Evolutionary conservation across 345 rosid species (phyloP).

Genomic region (Lepidium didymum): DNA sequence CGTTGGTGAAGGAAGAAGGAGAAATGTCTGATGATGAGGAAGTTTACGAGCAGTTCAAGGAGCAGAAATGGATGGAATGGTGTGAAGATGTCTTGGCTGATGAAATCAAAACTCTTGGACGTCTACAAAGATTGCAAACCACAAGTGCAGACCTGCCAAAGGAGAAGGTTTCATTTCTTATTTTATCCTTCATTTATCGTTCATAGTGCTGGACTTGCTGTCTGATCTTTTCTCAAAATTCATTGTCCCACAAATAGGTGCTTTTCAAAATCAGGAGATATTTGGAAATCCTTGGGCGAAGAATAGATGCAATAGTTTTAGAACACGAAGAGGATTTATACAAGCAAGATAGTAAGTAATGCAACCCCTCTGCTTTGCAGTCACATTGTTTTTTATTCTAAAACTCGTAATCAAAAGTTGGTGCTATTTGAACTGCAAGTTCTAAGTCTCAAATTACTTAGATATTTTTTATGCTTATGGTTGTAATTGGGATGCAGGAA

Average conservation of each 20-base stretch:
- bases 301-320: constrained; percentile 73
- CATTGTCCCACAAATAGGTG: constrained; percentile 42
- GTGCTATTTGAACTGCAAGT: neutral
- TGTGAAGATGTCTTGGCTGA: constrained; percentile 88
- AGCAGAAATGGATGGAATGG: constrained; percentile 99
- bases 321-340: constrained; percentile 60
- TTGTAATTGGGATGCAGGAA: constrained; percentile 47
- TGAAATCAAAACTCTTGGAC: constrained; percentile 74
- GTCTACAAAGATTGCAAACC: constrained; percentile 79
- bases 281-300: constrained; percentile 80
- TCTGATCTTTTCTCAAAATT: neutral
- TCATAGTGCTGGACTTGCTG: neutral
- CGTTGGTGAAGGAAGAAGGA: constrained; percentile 90
- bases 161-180: constrained; percentile 49
- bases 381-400: neutral
- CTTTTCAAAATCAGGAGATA: constrained; percentile 89
- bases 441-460: neutral
- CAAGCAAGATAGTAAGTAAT: constrained; percentile 79
- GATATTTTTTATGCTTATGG: neutral
- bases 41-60: constrained; percentile 94
- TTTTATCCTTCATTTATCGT: neutral
- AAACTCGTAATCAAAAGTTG: neutral
- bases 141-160: constrained; percentile 97
- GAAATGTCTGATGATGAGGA: constrained; percentile 98
- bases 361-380: neutral